Percentiles rank a stretch among this genome's conserved stretches.
Conservation (phyloP, 139 green algal genomes). For the Volvox reticuliferus region DNA sequence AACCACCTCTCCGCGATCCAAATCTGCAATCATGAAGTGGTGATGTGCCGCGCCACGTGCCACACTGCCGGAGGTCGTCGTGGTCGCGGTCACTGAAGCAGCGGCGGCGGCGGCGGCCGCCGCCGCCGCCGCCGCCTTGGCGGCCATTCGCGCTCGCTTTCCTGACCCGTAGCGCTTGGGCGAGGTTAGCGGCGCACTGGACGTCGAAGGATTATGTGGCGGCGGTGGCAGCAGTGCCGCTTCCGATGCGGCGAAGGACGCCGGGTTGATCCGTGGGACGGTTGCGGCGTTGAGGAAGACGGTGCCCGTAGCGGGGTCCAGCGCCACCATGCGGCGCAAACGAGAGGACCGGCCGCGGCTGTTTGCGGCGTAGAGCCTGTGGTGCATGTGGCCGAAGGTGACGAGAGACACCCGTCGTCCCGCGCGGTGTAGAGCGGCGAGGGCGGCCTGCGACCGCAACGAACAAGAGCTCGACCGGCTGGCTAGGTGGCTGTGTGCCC, state of each 20-base stretch:
- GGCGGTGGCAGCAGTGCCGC: background rate
- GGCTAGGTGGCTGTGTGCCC: too few species aligned
- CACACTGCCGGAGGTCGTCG: background rate
- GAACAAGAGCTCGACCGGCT: background rate
- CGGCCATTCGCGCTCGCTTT: background rate
- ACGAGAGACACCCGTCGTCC: constrained; percentile 60
- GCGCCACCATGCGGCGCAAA: constrained; percentile 67
- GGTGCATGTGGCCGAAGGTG: constrained; percentile 86
- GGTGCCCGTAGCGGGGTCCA: constrained; percentile 64
- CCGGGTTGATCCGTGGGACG: constrained; percentile 66
- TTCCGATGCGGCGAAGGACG: background rate
- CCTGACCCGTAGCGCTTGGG: background rate
- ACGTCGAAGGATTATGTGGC: background rate
- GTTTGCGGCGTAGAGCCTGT: constrained; percentile 49
- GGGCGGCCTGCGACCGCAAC: constrained; percentile 4
- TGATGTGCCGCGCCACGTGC: constrained; percentile 27
- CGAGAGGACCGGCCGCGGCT: background rate
- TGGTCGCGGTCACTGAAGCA: background rate
- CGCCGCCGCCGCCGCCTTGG: constrained; percentile 9
- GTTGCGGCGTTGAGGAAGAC: constrained; percentile 78
- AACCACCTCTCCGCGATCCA: constrained; percentile 47
- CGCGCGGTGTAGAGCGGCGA: background rate
- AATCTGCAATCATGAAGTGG: constrained; percentile 65
- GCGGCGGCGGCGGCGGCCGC: background rate
- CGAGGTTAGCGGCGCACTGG: background rate